Conservation (phyloP, 2,329 filamentous ascomycete species). For the Talaromyces amestolkiae region DNA sequence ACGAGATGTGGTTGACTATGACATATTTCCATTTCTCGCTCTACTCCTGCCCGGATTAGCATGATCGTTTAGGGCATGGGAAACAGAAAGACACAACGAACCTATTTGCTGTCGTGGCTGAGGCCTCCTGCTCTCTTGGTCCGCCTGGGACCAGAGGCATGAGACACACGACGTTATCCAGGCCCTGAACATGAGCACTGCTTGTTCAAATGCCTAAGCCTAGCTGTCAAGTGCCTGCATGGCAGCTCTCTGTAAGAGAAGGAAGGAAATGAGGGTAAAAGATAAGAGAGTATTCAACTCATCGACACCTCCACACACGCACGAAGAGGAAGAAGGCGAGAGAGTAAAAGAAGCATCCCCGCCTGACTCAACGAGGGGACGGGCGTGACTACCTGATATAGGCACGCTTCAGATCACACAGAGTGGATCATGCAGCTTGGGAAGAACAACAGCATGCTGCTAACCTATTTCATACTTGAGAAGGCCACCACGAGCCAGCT, state of each 20-base stretch:
- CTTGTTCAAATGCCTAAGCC: slow-evolving; percentile 27
- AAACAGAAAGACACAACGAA: slow-evolving; percentile 21
- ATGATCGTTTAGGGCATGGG: neutral
- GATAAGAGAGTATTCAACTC: slow-evolving; percentile 1
- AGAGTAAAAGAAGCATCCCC: slow-evolving; percentile 12
- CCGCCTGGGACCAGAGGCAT: slow-evolving; percentile 32
- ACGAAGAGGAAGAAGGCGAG: neutral
- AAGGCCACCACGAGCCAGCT: slow-evolving; percentile 1
- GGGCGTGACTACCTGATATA: slow-evolving; percentile 13
- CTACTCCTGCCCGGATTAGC: slow-evolving; percentile 29
- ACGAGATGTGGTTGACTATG: slow-evolving; percentile 47
- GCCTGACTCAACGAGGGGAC: slow-evolving; percentile 6
- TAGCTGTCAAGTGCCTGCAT: slow-evolving; percentile 23
- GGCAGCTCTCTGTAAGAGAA: slow-evolving; percentile 13
- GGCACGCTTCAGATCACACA: neutral
- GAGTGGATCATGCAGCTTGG: slow-evolving; percentile 3
- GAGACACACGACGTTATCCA: slow-evolving; percentile 42
- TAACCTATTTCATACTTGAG: neutral
- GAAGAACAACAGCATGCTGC: neutral
- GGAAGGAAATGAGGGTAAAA: neutral
- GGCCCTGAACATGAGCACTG: slow-evolving; percentile 39
- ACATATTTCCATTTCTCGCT: slow-evolving; percentile 46
- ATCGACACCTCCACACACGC: slow-evolving; percentile 6
- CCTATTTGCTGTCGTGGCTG: slow-evolving; percentile 25
- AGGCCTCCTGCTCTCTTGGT: slow-evolving; percentile 27